These are phyloP conservation scores for Ceratocystis smalleyi DNA, from an alignment of 2,329 filamentous ascomycete species.

Conservation along the genomic window DNA sequence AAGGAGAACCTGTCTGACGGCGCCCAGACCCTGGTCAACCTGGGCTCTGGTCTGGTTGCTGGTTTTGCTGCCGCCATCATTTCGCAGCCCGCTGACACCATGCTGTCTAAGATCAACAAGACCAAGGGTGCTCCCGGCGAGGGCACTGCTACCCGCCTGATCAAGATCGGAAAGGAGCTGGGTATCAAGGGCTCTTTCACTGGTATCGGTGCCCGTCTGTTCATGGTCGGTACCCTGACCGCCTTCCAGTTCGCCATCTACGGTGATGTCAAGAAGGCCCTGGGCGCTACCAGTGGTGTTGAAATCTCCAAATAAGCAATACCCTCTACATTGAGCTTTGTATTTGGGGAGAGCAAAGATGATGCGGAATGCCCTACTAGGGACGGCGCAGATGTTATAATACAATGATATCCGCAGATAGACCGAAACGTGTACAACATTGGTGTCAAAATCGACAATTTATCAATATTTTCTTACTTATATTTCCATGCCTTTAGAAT, in stretches of 20 bases:
- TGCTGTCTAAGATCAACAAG: conserved; percentile 96
- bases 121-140: conserved; percentile 75
- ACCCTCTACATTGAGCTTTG: background rate
- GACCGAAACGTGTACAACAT: conserved; percentile 17
- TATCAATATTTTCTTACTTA: conserved; percentile 4
- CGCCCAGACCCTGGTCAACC: conserved; percentile 66
- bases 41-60: conserved; percentile 39
- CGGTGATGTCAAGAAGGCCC: conserved; percentile 53
- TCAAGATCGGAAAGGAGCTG: conserved; percentile 82
- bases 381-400: conserved; percentile 15
- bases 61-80: conserved; percentile 66
- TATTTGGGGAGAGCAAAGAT: background rate
- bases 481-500: background rate
- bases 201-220: conserved; percentile 60
- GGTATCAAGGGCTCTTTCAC: conserved; percentile 62
- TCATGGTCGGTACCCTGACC: conserved; percentile 54
- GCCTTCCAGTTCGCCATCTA: conserved; percentile 84
- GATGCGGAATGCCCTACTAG: background rate
- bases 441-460: conserved; percentile 8
- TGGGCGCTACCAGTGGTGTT: conserved; percentile 60
- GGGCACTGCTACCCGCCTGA: conserved; percentile 60
- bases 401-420: conserved; percentile 17
- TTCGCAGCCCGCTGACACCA: conserved; percentile 83
- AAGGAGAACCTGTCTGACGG: conserved; percentile 53
- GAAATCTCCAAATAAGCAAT: conserved; percentile 42